These are phyloP conservation scores for Arthrobotrys iridis DNA, from an alignment of 2,329 filamentous ascomycete species.

Conservation along the genomic window DNA sequence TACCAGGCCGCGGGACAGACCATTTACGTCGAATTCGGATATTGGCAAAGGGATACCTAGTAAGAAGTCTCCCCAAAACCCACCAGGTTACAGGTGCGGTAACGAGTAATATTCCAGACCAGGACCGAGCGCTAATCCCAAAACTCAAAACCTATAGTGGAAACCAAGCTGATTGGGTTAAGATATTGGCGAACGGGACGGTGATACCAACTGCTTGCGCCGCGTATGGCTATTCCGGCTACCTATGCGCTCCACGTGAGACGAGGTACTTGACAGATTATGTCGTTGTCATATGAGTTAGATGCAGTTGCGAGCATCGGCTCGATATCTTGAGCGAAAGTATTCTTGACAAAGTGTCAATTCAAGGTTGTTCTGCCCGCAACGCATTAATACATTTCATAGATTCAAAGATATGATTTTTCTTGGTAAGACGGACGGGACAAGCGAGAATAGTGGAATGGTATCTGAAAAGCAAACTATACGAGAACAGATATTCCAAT, in stretches of 20 bases:
- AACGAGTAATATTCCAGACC: too few species aligned
- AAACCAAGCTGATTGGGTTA: conserved; percentile 14
- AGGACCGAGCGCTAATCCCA: neutral
- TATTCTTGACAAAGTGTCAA: too few species aligned
- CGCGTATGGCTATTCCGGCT: conserved; percentile 33
- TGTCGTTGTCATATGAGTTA: conserved; percentile 12
- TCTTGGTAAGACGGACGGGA: too few species aligned
- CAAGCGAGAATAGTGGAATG: too few species aligned
- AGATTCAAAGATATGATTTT: too few species aligned
- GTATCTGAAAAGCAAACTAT: too few species aligned
- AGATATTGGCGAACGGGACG: conserved; percentile 37
- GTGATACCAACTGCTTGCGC: conserved; percentile 32
- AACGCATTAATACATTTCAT: too few species aligned
- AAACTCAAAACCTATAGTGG: neutral
- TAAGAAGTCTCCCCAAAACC: neutral
- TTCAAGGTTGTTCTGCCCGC: too few species aligned
- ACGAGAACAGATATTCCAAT: too few species aligned
- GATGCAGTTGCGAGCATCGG: too few species aligned
- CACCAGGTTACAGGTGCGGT: too few species aligned
- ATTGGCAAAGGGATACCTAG: conserved; percentile 16
- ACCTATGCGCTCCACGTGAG: conserved; percentile 39
- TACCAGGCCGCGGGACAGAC: conserved; percentile 25
- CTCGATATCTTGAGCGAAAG: too few species aligned
- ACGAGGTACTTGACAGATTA: conserved; percentile 39
- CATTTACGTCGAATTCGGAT: conserved; percentile 43